phyloP scores from a whole-genome alignment of 1,284 basidiomycete genomes.

The Marasmius oreades region DNA sequence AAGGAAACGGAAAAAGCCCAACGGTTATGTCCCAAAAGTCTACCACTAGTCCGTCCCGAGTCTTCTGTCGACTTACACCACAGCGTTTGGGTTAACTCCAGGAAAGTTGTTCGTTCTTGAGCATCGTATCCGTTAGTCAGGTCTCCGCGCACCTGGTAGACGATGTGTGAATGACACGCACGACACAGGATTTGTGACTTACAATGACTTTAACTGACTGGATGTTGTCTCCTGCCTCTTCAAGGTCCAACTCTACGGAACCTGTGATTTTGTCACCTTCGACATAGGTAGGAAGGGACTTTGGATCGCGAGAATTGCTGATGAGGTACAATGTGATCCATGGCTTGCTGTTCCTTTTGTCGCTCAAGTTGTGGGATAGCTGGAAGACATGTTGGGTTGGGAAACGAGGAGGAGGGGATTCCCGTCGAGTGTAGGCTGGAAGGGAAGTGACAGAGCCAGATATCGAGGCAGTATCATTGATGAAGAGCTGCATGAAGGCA shows the following conservation, averaged over 20 bases:
- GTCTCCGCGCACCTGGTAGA: constrained; percentile 12
- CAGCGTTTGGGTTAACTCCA: constrained; percentile 4
- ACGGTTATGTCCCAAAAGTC: constrained; percentile 26
- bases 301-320: constrained; percentile 22
- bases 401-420: background rate
- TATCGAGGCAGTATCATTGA: background rate
- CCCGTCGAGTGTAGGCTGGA: constrained; percentile 14
- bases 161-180: too few relatives aligned
- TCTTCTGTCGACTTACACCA: constrained; percentile 6
- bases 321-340: constrained; percentile 32
- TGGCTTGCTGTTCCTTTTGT: constrained; percentile 23
- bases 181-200: constrained; percentile 1
- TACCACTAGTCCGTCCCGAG: too few relatives aligned
- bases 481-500: background rate
- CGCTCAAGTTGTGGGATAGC: background rate
- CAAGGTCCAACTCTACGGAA: constrained; percentile 27
- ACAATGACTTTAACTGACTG: constrained; percentile 10
- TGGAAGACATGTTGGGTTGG: constrained; percentile 14
- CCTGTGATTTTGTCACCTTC: constrained; percentile 28
- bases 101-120: constrained; percentile 3
- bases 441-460: constrained; percentile 11
- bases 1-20: constrained; percentile 36
- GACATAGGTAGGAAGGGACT: constrained; percentile 27
- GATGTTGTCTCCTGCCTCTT: constrained; percentile 21
- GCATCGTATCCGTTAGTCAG: background rate